Evolutionary conservation across 495 filamentous ascomycete species (phyloP).

Genomic region (Lasiosphaeris hirsuta): DNA sequence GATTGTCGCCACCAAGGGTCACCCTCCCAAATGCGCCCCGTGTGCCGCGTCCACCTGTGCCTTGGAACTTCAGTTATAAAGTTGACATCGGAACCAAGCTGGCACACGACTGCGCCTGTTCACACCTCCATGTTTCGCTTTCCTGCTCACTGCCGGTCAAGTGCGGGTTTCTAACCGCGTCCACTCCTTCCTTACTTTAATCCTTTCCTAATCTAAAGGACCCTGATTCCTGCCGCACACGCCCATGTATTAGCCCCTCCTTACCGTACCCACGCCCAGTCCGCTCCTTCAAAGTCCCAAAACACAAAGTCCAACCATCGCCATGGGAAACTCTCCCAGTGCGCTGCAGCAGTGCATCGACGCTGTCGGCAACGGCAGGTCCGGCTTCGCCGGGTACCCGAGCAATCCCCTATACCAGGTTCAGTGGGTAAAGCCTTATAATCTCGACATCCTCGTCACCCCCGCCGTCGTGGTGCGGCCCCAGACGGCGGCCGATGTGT

Average conservation of each 20-base stretch:
- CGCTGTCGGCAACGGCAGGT: constrained; percentile 35
- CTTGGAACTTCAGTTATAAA: neutral
- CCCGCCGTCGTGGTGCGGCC: constrained; percentile 65
- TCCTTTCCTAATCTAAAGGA: neutral
- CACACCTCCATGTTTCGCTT: neutral
- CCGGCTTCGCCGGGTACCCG: constrained; percentile 41
- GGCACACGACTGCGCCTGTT: neutral
- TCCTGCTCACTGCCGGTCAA: neutral
- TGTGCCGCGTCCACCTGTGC: neutral
- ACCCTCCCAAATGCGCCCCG: neutral
- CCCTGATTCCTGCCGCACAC: neutral
- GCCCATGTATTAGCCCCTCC: neutral
- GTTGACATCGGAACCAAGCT: neutral
- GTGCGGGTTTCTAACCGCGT: constrained; percentile 4
- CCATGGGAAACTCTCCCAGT: constrained; percentile 30
- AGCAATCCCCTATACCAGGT: constrained; percentile 37
- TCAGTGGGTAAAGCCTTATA: constrained; percentile 54
- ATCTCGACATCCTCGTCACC: constrained; percentile 57
- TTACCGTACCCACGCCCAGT: neutral
- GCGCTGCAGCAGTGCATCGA: constrained; percentile 39
- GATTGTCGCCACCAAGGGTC: neutral
- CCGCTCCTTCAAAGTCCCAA: neutral
- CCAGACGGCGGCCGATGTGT: constrained; percentile 52
- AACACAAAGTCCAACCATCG: neutral
- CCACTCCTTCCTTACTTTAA: neutral